Conservation (phyloP, 2,329 filamentous ascomycete genomes). For the Hirsutella thompsonii region DNA sequence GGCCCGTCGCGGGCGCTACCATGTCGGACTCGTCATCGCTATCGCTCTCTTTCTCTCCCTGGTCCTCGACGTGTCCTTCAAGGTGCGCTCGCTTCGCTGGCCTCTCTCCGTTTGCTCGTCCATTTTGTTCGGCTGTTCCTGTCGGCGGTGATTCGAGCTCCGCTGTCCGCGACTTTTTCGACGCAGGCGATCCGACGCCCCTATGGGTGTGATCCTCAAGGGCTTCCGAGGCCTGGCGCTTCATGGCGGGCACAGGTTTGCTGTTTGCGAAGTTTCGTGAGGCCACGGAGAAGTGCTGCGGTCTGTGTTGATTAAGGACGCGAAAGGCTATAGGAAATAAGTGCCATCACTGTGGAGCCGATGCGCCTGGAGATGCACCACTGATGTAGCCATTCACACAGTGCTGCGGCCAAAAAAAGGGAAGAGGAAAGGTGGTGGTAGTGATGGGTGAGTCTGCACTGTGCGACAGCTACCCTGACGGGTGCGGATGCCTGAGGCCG, state of each 20-base stretch:
- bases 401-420: too few relatives aligned
- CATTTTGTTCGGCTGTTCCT: not conserved
- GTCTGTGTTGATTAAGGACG: too few relatives aligned
- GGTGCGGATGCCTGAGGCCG: too few relatives aligned
- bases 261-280: not conserved
- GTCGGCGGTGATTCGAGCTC: conserved; percentile 26
- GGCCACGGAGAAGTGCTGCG: too few relatives aligned
- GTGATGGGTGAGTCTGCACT: too few relatives aligned
- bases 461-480: too few relatives aligned
- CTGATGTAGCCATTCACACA: too few relatives aligned
- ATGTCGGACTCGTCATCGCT: conserved; percentile 29
- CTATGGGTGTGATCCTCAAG: conserved; percentile 45
- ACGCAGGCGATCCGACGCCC: conserved; percentile 42
- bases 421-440: too few relatives aligned
- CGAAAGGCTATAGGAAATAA: too few relatives aligned
- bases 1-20: conserved; percentile 24
- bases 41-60: conserved; percentile 17
- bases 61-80: conserved; percentile 8
- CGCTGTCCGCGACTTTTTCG: conserved; percentile 43
- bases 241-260: conserved; percentile 20
- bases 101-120: conserved; percentile 7
- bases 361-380: too few relatives aligned
- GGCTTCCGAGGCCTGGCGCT: conserved; percentile 47
- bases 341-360: not conserved
- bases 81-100: conserved; percentile 6